Evolutionary conservation across 169 alveolate genomes (phyloP).

Genomic region (Eimeria necatrix): DNA sequence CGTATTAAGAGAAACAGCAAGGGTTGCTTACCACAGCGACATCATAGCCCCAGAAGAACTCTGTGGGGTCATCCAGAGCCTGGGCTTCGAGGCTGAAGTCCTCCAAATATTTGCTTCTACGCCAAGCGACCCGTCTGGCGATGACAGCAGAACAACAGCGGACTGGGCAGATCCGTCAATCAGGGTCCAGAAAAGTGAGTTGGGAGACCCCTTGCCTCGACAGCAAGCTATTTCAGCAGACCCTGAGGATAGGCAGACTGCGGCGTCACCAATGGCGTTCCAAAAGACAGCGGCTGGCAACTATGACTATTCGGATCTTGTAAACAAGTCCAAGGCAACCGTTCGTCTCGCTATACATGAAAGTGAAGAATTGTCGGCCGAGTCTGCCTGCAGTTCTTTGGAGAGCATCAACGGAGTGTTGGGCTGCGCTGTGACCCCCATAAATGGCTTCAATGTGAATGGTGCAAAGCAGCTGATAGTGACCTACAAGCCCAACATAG

Average conservation of each 20-base stretch:
- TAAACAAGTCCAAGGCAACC: conserved; percentile 38
- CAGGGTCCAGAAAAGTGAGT: neutral
- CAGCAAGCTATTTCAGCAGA: neutral
- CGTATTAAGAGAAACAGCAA: conserved; percentile 49
- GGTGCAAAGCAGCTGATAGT: conserved; percentile 19
- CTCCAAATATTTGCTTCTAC: conserved; percentile 46
- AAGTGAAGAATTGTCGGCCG: neutral
- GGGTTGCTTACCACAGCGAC: conserved; percentile 23
- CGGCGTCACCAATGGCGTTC: neutral
- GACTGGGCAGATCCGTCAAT: neutral
- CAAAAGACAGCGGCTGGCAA: neutral
- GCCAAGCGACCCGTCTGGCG: neutral
- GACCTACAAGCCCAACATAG: conserved; percentile 57
- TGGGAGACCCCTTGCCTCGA: neutral
- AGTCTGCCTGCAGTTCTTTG: conserved; percentile 45
- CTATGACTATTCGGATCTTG: neutral
- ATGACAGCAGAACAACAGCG: neutral
- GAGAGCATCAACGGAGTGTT: conserved; percentile 45
- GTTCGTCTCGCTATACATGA: conserved; percentile 1
- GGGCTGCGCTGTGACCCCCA: conserved; percentile 35
- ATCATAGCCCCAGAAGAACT: conserved; percentile 15
- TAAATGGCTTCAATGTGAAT: neutral
- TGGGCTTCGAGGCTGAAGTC: conserved; percentile 64
- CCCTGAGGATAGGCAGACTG: neutral
- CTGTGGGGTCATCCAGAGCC: conserved; percentile 32